Evolutionary conservation across 176 grass and related monocot species (phyloP), one percentile per base, ranked within the genome.

Genomic region (Pharus latifolius): DNA sequence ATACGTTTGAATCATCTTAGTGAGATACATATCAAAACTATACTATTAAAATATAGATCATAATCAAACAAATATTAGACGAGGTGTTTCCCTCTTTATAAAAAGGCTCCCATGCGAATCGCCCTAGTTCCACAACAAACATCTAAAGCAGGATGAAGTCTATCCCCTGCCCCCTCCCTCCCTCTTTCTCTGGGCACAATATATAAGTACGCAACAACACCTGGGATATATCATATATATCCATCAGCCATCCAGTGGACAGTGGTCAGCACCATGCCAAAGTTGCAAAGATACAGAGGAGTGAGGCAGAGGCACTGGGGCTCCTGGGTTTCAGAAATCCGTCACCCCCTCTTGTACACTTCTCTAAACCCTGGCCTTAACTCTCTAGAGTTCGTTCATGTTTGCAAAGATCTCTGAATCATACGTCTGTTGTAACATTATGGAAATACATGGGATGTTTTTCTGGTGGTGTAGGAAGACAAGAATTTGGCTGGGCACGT

Each of bases 401-500:
- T 28, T 71, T 10, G 4, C 33, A 63, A 38, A 6, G 2, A 33
- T 42, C 17, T 20, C 18, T 19, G 0, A 49, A 12, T 40, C 19
- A n/a, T n/a, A n/a, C n/a, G n/a, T 57, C 63, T 69, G 13, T n/a
- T 11, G 9, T 10, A 9, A 1, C 7, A 19, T 53, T 5, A 13
- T 35, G 7, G 18, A 14, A 25, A 23, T 25, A 26, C 6, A 26
- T 2, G 4, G 28, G 2, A 43, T 64, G 49, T 4, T 17, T 51
- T 40, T 37, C 28, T 66, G 58, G 16, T 26, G 10, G 48, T 82
- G 61, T 65, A 96, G 92, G 75, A 96, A 96, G 84, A 89, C 93
- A 57, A 92, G 92, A 80, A 89, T 96, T 74, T 96, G 92, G 92
- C 72, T 96, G 18, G 92, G 92, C 31, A 96, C 92, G 6, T 96